A percentile compares a stretch with the other conserved stretches of the same genome.
Conservation (phyloP, 495 filamentous ascomycete genomes). For the Hypoxylon trugodes region DNA sequence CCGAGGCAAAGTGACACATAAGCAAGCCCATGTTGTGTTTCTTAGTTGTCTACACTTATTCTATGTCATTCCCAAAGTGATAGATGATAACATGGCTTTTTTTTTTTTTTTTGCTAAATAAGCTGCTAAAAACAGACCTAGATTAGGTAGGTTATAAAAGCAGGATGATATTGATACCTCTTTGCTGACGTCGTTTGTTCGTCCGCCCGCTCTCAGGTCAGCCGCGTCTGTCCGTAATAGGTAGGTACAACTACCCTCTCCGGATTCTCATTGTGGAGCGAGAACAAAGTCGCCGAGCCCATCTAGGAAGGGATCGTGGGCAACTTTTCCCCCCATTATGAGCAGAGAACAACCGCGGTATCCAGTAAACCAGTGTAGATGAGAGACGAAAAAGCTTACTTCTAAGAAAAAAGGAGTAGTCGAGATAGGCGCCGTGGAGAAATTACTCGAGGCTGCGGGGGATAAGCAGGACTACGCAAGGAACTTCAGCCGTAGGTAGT, state of each 20-base stretch:
- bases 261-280: constrained; percentile 30
- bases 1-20: constrained; percentile 14
- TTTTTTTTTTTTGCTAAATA: too few relatives aligned
- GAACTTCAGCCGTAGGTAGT: not conserved
- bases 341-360: constrained; percentile 26
- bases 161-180: too few relatives aligned
- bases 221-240: constrained; percentile 40
- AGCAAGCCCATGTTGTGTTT: constrained; percentile 7
- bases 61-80: constrained; percentile 1
- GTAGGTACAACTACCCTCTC: constrained; percentile 34
- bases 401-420: not conserved
- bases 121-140: constrained; percentile 30
- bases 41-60: not conserved
- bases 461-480: not conserved
- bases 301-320: constrained; percentile 39
- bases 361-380: constrained; percentile 17
- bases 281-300: constrained; percentile 29
- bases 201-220: constrained; percentile 12
- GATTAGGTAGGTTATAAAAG: too few relatives aligned
- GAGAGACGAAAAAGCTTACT: not conserved
- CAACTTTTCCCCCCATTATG: constrained; percentile 8
- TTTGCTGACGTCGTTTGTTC: constrained; percentile 28
- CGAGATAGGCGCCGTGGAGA: constrained; percentile 20
- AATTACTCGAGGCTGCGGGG: too few relatives aligned
- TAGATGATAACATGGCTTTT: constrained; percentile 17